A percentile compares a stretch with the other conserved stretches of the same genome.
Evolutionary conservation across 768 basidiomycete species (phyloP).

Genomic region (Leccinum obscurum): DNA sequence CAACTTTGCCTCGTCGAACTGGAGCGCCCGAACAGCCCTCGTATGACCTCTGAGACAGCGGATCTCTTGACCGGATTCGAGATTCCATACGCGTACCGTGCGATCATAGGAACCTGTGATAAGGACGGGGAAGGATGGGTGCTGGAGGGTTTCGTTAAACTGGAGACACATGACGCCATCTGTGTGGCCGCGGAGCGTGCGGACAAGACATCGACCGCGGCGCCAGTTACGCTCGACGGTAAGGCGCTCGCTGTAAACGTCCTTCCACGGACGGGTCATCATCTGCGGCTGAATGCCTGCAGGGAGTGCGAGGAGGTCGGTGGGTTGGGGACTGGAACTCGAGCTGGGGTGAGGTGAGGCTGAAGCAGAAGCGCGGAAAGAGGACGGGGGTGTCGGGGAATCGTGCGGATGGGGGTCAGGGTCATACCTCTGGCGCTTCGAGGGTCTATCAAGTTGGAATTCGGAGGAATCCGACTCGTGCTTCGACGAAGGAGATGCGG

Average conservation of each 20-base stretch:
- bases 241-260: constrained; percentile 97
- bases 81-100: constrained; percentile 93
- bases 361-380: constrained; percentile 19
- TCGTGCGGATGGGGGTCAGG: neutral
- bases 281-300: constrained; percentile 32
- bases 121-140: constrained; percentile 88
- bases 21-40: constrained; percentile 86
- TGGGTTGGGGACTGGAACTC: constrained; percentile 8
- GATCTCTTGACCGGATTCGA: constrained; percentile 85
- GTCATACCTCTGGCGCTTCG: constrained; percentile 50
- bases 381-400: constrained; percentile 3
- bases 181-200: constrained; percentile 88
- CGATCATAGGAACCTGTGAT: constrained; percentile 98
- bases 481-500: constrained; percentile 40
- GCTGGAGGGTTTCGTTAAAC: constrained; percentile 79
- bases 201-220: constrained; percentile 82
- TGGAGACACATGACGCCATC: constrained; percentile 98
- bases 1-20: constrained; percentile 94
- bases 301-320: constrained; percentile 33
- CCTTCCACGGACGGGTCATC: constrained; percentile 93
- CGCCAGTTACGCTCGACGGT: constrained; percentile 97
- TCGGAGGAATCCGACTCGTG: constrained; percentile 39
- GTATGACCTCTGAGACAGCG: constrained; percentile 88
- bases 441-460: constrained; percentile 34
- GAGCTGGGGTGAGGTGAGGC: constrained; percentile 7